phyloP scores from a whole-genome alignment of 2,329 filamentous ascomycete genomes.

The Neurospora sp. region DNA sequence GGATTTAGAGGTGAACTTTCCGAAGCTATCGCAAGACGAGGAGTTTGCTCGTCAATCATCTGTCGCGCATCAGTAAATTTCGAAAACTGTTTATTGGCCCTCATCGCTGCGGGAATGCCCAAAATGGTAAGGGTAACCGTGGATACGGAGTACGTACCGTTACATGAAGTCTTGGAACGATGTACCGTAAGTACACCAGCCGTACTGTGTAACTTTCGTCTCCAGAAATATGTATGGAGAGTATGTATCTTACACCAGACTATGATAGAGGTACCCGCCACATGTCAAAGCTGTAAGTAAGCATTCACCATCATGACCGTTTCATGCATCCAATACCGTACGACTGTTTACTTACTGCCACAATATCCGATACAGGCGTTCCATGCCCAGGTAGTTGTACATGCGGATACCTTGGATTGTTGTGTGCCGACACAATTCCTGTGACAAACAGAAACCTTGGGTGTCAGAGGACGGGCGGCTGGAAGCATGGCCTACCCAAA shows the following conservation, averaged over 20 bases:
- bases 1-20: neutral
- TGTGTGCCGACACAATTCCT: neutral
- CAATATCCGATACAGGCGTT: neutral
- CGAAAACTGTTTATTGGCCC: neutral
- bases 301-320: neutral
- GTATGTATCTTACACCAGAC: neutral
- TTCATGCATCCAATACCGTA: neutral
- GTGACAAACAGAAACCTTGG: neutral
- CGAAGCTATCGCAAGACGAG: neutral
- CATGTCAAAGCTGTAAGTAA: neutral
- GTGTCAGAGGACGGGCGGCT: neutral
- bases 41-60: neutral
- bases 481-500: neutral
- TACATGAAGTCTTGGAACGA: neutral
- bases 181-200: neutral
- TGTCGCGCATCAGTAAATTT: neutral
- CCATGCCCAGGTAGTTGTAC: neutral
- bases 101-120: neutral
- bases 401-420: neutral
- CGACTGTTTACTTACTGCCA: neutral
- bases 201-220: neutral
- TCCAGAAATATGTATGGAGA: fast-evolving
- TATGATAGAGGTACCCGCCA: neutral
- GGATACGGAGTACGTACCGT: neutral
- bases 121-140: neutral